phyloP scores from a whole-genome alignment of 2,329 filamentous ascomycete species.

The Trichoderma simmonsii region DNA sequence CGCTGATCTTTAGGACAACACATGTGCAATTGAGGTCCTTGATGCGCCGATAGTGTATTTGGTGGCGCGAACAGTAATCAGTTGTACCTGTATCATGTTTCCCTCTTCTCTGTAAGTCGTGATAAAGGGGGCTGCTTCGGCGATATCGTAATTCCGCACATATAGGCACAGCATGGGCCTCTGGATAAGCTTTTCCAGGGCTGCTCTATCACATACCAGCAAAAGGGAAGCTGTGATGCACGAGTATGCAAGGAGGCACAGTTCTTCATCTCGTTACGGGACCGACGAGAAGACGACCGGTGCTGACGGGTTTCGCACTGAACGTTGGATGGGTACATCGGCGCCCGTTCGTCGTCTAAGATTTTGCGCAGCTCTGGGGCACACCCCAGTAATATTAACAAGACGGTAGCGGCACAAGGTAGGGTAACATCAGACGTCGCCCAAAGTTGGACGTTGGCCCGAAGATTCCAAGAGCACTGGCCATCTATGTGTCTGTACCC shows the following conservation, averaged over 20 bases:
- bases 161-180: background rate
- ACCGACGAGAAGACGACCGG: background rate
- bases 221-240: background rate
- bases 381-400: background rate
- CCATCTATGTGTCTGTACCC: conserved; percentile 5
- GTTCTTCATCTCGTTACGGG: background rate
- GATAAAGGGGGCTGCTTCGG: background rate
- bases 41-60: background rate
- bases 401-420: background rate
- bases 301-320: background rate
- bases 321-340: background rate
- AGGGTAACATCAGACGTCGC: background rate
- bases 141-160: background rate
- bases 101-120: background rate
- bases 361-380: background rate
- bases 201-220: background rate
- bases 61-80: background rate
- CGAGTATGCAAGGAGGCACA: background rate
- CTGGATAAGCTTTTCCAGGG: background rate
- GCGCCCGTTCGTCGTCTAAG: background rate
- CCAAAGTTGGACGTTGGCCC: background rate
- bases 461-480: conserved; percentile 12
- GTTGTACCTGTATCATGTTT: background rate
- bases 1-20: background rate
- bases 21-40: background rate